A percentile compares a stretch with the other conserved stretches of the same genome.
Evolutionary conservation across 257 asterid species (phyloP).

Genomic region (Nicotiana noctiflora): DNA sequence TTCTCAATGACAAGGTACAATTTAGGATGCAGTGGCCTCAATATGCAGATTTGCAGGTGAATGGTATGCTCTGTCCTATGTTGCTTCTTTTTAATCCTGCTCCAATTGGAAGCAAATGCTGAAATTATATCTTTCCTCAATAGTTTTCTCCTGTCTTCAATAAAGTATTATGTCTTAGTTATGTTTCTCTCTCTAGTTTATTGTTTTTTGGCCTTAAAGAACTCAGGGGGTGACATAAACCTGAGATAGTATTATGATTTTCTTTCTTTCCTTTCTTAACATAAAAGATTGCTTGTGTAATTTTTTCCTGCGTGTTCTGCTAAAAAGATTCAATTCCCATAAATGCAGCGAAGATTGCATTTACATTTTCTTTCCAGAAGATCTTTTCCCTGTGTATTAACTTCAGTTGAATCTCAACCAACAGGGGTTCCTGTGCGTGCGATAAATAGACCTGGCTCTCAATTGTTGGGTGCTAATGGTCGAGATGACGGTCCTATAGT

Average conservation of each 20-base stretch:
- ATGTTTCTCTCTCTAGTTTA: background rate
- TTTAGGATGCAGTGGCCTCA: conserved; percentile 99
- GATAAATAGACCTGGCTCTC: conserved; percentile 86
- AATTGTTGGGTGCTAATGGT: conserved; percentile 85
- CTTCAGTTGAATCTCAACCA: conserved; percentile 15
- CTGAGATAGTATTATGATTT: background rate
- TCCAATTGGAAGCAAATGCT: background rate
- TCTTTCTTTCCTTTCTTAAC: background rate
- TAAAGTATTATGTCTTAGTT: background rate
- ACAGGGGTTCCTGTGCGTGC: conserved; percentile 87
- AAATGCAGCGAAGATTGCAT: background rate
- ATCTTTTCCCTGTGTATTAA: background rate
- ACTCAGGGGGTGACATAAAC: background rate
- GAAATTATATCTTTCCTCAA: background rate
- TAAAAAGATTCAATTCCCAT: background rate
- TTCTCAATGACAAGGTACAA: conserved; percentile 85
- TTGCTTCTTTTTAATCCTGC: background rate
- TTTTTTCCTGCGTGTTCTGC: background rate
- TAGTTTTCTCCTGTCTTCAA: background rate
- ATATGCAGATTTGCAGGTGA: conserved; percentile 82
- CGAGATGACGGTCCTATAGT: conserved; percentile 97
- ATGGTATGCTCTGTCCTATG: conserved; percentile 48
- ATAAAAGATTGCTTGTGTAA: background rate
- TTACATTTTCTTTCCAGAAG: background rate
- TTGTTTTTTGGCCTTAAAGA: background rate